Percentiles rank a stretch among this genome's conserved stretches.
Evolutionary conservation across 2,329 filamentous ascomycete species (phyloP).

Genomic region (Periglandula ipomoeae): DNA sequence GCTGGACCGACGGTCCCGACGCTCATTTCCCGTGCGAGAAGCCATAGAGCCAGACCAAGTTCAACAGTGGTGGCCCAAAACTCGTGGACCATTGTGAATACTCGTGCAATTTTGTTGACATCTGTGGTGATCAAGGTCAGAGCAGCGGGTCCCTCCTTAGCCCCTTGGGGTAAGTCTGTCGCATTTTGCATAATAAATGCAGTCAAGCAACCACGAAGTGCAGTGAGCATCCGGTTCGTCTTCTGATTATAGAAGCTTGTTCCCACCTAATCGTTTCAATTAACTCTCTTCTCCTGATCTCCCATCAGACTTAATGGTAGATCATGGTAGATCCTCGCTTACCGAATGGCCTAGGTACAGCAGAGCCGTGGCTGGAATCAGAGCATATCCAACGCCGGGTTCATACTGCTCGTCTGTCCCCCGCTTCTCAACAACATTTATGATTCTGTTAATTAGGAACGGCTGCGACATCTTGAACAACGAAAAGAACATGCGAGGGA

Average conservation of each 20-base stretch:
- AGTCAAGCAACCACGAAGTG: slow-evolving; percentile 21
- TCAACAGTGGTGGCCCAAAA: slow-evolving; percentile 32
- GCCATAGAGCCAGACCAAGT: slow-evolving; percentile 33
- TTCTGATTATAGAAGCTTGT: slow-evolving; percentile 16
- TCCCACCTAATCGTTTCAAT: too few relatives aligned
- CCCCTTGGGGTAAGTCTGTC: slow-evolving; percentile 15
- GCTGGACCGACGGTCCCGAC: too few relatives aligned
- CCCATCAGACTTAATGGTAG: too few relatives aligned
- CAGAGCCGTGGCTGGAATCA: slow-evolving; percentile 11
- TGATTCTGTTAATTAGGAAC: slow-evolving; percentile 12
- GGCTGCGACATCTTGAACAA: slow-evolving; percentile 16
- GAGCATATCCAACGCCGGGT: slow-evolving; percentile 10
- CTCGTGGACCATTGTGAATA: slow-evolving; percentile 29
- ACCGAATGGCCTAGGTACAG: too few relatives aligned
- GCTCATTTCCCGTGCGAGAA: too few relatives aligned
- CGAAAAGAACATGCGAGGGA: slow-evolving; percentile 10
- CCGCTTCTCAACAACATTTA: not conserved
- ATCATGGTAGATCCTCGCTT: too few relatives aligned
- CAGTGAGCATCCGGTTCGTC: slow-evolving; percentile 19
- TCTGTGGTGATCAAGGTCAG: slow-evolving; percentile 38
- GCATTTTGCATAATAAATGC: slow-evolving; percentile 18
- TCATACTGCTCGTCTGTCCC: not conserved
- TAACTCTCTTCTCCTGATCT: too few relatives aligned
- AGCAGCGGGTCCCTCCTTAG: slow-evolving; percentile 25
- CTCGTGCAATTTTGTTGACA: slow-evolving; percentile 28